Conservation (phyloP, 306 rosid species). For the Vigna unguiculata region DNA sequence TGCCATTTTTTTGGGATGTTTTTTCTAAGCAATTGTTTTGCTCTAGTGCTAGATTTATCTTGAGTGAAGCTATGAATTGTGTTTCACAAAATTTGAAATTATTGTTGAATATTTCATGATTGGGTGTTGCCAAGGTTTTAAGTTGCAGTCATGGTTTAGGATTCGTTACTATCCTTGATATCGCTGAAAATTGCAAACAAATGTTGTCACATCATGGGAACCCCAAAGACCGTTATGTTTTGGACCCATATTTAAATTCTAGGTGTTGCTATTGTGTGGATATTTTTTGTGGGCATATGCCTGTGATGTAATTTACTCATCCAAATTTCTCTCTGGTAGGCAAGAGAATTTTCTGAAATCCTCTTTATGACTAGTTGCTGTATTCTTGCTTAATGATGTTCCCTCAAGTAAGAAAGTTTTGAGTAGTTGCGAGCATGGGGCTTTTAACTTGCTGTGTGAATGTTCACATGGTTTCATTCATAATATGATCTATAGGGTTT, state of each 20-base stretch:
- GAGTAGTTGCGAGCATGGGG: background rate
- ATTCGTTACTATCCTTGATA: background rate
- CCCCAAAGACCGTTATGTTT: background rate
- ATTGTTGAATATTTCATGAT: conserved; percentile 28
- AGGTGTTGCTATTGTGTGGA: background rate
- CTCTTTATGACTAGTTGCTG: conserved; percentile 12
- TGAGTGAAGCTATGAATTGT: background rate
- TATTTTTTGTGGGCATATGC: background rate
- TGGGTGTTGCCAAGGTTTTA: background rate
- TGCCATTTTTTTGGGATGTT: conserved; percentile 3
- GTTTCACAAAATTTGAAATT: background rate
- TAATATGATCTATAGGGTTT: too few species aligned
- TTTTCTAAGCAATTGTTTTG: background rate
- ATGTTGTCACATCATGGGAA: background rate
- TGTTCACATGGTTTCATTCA: conserved; percentile 28
- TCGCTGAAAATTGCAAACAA: background rate
- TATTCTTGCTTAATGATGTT: conserved; percentile 7
- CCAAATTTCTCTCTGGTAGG: conserved; percentile 6
- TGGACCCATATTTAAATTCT: background rate
- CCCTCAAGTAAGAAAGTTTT: conserved; percentile 16
- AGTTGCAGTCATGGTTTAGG: background rate
- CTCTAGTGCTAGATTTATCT: background rate
- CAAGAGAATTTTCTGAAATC: conserved; percentile 25
- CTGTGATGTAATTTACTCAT: background rate
- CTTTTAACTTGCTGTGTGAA: background rate